Evolutionary conservation across 78 protist genomes (phyloP), one percentile per base, ranked within the genome.

Genomic region (Guillardia theta): DNA sequence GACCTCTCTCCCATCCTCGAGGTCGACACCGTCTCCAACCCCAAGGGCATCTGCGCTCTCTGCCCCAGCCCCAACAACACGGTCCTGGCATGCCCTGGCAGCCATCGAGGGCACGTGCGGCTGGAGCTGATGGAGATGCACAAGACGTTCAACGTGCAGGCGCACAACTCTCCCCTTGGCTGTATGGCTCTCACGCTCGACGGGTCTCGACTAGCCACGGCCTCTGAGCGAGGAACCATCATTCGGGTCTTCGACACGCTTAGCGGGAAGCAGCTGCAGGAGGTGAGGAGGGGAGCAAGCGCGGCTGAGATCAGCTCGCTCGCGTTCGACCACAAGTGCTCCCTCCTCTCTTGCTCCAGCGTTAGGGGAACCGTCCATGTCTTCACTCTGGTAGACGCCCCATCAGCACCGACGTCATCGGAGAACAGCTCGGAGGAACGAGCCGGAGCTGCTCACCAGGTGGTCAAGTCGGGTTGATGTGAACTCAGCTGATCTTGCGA

Each of bases 181-280:
- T 92, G 88, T 88, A 80, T 98, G 62, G 97, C 98, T 9, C 80
- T 98, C 94, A 96, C 95, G 92, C 64, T 64, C 36, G 98, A 98
- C 94, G 99, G 99, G 54, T 95, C 98, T 4, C 88, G 94, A 4
- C 76, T 98, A 30, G 99, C 98, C 78, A 97, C 99, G 0, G 98
- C 99, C 2, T 97, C 98, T 8, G 99, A 97, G 94, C 96, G 96
- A 95, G 99, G 99, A n/a, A 98, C 99, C 0, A 93, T 98, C 22
- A 95, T 98, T n/a, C 97, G 99, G 88, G 95, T 98, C 27, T 98
- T 95, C 80, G 99, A 98, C 94, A 95, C 99, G 9, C 58, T 50
- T 22, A 94, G 96, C 12, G 99, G 98, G 6, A 18, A 36, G 24
- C 5, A 8, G 33, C 48, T 78, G 24, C 94, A 96, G 48, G 98